Base-by-base conservation (phyloP, 2,329 filamentous ascomycete genomes). In the Penicillium capsulatum region DNA sequence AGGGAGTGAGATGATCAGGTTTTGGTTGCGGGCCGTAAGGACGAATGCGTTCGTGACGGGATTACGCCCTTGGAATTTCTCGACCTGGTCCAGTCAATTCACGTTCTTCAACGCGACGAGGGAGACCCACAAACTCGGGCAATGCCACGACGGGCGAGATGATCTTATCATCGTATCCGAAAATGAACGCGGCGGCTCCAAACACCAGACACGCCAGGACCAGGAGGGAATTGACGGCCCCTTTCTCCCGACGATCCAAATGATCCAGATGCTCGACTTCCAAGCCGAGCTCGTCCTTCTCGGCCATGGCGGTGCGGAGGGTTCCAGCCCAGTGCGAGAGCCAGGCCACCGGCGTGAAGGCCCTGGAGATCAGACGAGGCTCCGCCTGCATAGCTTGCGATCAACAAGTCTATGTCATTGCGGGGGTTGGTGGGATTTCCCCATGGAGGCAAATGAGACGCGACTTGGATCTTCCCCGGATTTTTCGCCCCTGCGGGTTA, bases 1-100 rank as follows among this genome's bases (percentile, higher is more conserved):
- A 7, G 63, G 64, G 4, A 66, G 47, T 5, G 60, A 61, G 29
- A 66, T 55, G 29, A 67, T 40, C 11, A 67, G 43, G 35, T 62
- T 55, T 19, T 64, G 61, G 28, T 66, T 66, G 15, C 53, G 58
- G 4, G 61, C 61, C 7, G 57, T 59, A 6, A 62, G 47, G 16
- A 51, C 47, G 7, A 49, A 50, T n/a, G 35, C 41, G 9, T 51
- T 53, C 4, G 52, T 51, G 3, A 33, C 42, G 8, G 49, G 48
- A 27, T 60, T 54, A 13, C 41, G 45, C n/a, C 58, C 58, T 50
- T 62, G 58, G n/a, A 53, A 62, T 28, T 51, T 57, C 19, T 46
- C 45, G 6, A 61, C 56, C 59, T 61, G 10, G 29, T n/a, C n/a
- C n/a, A n/a, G n/a, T n/a, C n/a, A n/a, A n/a, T n/a, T n/a, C n/a